These are phyloP conservation scores for Agaricus subrufescens DNA, from an alignment of 768 basidiomycete species.

Conservation along the genomic window DNA sequence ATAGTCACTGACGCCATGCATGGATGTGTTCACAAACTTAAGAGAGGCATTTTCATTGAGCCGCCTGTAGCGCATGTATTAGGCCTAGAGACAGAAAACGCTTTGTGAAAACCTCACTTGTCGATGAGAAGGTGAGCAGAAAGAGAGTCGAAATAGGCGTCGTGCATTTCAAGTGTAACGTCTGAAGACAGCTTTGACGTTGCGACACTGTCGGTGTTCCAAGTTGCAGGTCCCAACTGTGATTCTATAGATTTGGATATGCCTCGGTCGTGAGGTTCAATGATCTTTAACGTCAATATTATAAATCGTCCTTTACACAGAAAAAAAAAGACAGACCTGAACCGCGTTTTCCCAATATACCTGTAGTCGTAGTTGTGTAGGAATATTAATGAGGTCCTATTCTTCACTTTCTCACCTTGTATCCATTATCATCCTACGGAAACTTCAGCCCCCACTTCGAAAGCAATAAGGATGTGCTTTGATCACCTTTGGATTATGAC, in stretches of 20 bases:
- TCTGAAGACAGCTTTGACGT: conserved; percentile 47
- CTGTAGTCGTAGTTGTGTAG: conserved; percentile 26
- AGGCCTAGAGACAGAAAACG: neutral
- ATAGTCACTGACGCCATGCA: conserved; percentile 84
- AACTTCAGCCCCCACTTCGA: neutral
- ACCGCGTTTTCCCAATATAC: conserved; percentile 90
- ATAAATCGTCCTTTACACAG: neutral
- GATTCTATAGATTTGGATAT: conserved; percentile 63
- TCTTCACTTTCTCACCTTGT: conserved; percentile 48
- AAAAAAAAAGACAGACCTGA: conserved; percentile 41
- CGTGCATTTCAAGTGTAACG: conserved; percentile 52
- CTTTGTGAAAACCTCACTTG: conserved; percentile 13
- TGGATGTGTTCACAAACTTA: conserved; percentile 81
- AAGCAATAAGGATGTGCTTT: neutral
- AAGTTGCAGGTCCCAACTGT: conserved; percentile 53
- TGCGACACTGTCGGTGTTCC: conserved; percentile 30
- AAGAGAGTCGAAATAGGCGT: conserved; percentile 50
- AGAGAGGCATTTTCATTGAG: conserved; percentile 34
- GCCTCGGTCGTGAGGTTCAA: conserved; percentile 75
- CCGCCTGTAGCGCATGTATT: conserved; percentile 15
- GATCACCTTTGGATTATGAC: conserved; percentile 81
- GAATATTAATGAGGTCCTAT: neutral
- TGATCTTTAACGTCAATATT: conserved; percentile 49
- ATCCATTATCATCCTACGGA: conserved; percentile 77
- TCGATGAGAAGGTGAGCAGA: conserved; percentile 20